Conservation (phyloP, 495 filamentous ascomycete species). For the Penicillium verhagenii region DNA sequence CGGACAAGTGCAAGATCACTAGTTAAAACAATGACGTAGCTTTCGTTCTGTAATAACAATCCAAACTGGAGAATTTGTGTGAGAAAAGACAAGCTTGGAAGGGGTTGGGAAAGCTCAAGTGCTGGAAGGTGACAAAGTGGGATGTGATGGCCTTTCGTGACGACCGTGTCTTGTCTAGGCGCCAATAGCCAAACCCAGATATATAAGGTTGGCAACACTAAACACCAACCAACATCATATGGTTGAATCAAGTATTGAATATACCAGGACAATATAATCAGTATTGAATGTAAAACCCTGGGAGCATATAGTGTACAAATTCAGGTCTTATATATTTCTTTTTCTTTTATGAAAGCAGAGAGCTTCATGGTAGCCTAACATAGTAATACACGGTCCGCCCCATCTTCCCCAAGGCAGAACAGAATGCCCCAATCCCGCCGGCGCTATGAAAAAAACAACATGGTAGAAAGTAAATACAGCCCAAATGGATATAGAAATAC, state of each 20-base stretch:
- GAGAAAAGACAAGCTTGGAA: slow-evolving; percentile 12
- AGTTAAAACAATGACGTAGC: slow-evolving; percentile 27
- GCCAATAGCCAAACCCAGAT: slow-evolving; percentile 14
- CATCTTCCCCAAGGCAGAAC: slow-evolving; percentile 16
- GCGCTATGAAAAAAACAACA: slow-evolving; percentile 43
- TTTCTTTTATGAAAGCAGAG: slow-evolving; percentile 20
- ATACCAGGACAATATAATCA: no score
- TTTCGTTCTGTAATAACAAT: neutral
- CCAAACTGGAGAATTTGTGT: neutral
- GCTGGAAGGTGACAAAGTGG: slow-evolving; percentile 9
- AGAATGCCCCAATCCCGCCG: slow-evolving; percentile 36
- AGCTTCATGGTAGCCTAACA: slow-evolving; percentile 26
- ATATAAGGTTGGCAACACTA: neutral
- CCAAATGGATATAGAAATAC: slow-evolving; percentile 28
- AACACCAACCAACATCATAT: no score
- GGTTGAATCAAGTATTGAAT: no score
- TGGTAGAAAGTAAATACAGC: slow-evolving; percentile 31
- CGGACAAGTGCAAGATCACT: slow-evolving; percentile 12
- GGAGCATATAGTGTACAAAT: neutral
- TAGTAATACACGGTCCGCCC: slow-evolving; percentile 29
- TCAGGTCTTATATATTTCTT: neutral
- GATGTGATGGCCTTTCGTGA: slow-evolving; percentile 21
- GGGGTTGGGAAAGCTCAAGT: slow-evolving; percentile 6
- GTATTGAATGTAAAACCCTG: no score
- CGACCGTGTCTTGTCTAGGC: slow-evolving; percentile 16